Base-by-base conservation (phyloP, 768 basidiomycete genomes). In the Pleurotus eryngii region DNA sequence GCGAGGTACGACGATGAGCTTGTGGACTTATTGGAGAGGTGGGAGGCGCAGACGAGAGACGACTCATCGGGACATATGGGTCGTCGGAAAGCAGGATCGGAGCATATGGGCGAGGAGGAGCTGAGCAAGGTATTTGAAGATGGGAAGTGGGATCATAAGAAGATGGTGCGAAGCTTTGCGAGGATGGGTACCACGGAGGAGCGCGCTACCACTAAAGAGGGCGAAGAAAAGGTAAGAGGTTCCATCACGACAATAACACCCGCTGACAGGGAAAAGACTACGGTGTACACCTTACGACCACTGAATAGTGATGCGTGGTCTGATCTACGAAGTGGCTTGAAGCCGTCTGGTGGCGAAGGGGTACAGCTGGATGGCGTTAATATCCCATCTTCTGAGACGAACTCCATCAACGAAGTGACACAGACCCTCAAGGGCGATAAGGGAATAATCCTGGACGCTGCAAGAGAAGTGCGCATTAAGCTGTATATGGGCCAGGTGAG, bases 121-220 rank as follows among this genome's bases (percentile, higher is more conserved):
- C 56, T 85, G 55, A 64, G 64, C 27, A 70, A 73, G 55, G 60
- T 80, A 20, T 90, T 87, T 61, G 65, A 61, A 59, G 76, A 71
- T 43, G 85, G 79, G 9, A 75, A 64, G 61, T 92, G 89, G 87
- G 92, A 94, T 68, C 76, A 71, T 46, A 70, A 69, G 57, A 93
- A 92, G 77, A 92, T 93, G 92, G 84, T 93, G 49, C 72, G 77
- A 50, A 81, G 80, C 57, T 93, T 92, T 71, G 87, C 88, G 1
- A 77, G 81, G 60, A 70, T 93, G 70, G 83, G 81, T 4, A 65
- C 68, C 4, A 62, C 68, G 12, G 70, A 69, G 5, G 70, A 72
- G 4, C 18, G 11, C 12, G 63, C 64, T 4, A 62, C 74, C 15
- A 65, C 63, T 55, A 74, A 71, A 50, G 68, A 68, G 35, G 68